Evolutionary conservation across 192 early-diverging fungal species (phyloP), one percentile per base, ranked within the genome.

Genomic region (Podila verticillata): DNA sequence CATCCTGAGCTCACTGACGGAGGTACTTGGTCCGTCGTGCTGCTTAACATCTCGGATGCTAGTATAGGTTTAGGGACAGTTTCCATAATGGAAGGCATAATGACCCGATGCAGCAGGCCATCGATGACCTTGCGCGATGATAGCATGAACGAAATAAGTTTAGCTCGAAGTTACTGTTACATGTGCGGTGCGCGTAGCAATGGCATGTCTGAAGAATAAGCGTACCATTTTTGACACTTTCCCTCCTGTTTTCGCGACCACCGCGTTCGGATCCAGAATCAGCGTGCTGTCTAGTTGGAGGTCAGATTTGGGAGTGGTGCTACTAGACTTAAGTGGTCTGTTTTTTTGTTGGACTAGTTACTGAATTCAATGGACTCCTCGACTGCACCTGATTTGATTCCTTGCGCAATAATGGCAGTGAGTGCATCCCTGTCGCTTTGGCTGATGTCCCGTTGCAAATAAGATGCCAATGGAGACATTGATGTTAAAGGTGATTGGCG

Each of bases 321-420:
- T 2, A 51, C 12, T 59, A 32, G n/a, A n/a, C n/a, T 36, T 51
- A 34, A 15, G 44, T 26, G 59, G 28, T n/a, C 57, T 24, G 35
- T 19, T 58, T 17, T 57, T 70, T 63, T 19, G 10, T n/a, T 22
- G 24, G 30, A 22, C 57, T 20, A 9, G 58, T 28, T 7, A 29
- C 8, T 60, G 13, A 34, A 59, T 3, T 13, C 32, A 22, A 30
- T 54, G 31, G 57, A 61, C 12, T 39, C 24, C n/a, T 8, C 35
- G 13, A 7, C 9, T 30, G 35, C 35, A 80, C 77, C 77, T 36
- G 77, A 72, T n/a, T 72, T 80, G 48, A 80, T 72, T 35, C 77
- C 77, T 12, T 63, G 77, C 15, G 65, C 56, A 34, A 80, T 31
- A 63, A 80, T 63, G 28, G 66, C 66, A 20, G 0, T 60, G 8